A percentile compares a stretch with the other conserved stretches of the same genome.
phyloP scores from a whole-genome alignment of 2,329 filamentous ascomycete species.

The Alternaria tenuissima region DNA sequence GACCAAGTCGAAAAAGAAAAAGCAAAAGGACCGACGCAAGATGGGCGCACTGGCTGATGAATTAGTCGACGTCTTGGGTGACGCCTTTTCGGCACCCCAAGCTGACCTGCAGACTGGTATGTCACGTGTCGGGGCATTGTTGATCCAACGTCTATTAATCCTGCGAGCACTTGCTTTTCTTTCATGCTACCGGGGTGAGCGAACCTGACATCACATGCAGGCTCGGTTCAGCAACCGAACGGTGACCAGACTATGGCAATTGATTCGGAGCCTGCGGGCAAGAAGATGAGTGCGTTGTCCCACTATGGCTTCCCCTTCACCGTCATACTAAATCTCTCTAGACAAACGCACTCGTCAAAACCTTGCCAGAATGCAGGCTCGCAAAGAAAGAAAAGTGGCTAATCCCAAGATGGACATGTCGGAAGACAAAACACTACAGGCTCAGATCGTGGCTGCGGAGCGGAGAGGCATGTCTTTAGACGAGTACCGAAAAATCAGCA shows the following conservation, averaged over 20 bases:
- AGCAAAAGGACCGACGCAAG: conserved; percentile 30
- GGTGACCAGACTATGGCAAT: conserved; percentile 22
- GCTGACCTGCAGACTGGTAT: conserved; percentile 19
- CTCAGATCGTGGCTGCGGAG: conserved; percentile 25
- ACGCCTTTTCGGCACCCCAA: conserved; percentile 22
- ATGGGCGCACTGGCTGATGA: conserved; percentile 33
- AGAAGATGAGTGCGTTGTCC: conserved; percentile 30
- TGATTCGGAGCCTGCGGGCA: conserved; percentile 16
- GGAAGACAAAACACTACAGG: conserved; percentile 16
- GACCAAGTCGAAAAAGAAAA: conserved; percentile 18
- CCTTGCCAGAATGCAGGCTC: conserved; percentile 29
- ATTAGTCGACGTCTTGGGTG: conserved; percentile 26
- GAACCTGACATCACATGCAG: conserved; percentile 5
- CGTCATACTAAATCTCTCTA: conserved; percentile 5
- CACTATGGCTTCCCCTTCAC: neutral
- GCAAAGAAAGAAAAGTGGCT: conserved; percentile 14
- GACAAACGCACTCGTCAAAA: conserved; percentile 32
- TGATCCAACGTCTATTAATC: conserved; percentile 1
- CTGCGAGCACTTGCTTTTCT: conserved; percentile 8
- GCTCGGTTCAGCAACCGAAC: conserved; percentile 7
- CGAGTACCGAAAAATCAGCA: conserved; percentile 14
- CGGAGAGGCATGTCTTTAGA: conserved; percentile 25
- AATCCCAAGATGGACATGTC: conserved; percentile 12
- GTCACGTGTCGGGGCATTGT: conserved; percentile 7
- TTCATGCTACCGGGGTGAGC: neutral